Evolutionary conservation across 495 filamentous ascomycete species (phyloP).

Genomic region (Tuber melanosporum): DNA sequence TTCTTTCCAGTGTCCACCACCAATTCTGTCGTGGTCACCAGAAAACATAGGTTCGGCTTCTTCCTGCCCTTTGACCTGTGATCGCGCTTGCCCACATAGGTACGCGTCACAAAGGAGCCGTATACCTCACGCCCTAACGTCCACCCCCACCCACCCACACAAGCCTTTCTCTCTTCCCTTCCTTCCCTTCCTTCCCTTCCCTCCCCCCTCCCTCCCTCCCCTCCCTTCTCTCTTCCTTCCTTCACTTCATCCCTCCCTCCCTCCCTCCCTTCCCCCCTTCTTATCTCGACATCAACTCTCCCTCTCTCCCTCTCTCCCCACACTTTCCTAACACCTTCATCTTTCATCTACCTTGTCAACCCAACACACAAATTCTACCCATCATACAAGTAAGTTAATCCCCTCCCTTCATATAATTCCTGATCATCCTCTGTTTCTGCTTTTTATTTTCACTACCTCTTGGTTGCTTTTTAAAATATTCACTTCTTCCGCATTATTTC

Average conservation of each 20-base stretch:
- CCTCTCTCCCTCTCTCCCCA: slow-evolving; percentile 45
- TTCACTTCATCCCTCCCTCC: slow-evolving; percentile 47
- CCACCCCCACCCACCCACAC: background rate
- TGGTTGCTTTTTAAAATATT: background rate
- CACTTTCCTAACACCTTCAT: slow-evolving; percentile 17
- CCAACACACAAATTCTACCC: background rate
- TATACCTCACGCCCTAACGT: background rate
- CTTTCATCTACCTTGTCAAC: slow-evolving; percentile 11
- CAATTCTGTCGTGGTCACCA: background rate
- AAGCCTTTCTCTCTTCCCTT: background rate
- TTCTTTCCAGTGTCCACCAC: background rate
- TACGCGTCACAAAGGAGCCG: background rate
- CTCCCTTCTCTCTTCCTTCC: slow-evolving; percentile 44
- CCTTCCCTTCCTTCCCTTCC: slow-evolving; percentile 29
- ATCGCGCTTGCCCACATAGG: background rate
- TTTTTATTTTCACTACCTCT: background rate
- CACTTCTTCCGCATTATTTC: slow-evolving; percentile 15
- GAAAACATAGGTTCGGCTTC: background rate
- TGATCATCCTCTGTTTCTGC: slow-evolving; percentile 11
- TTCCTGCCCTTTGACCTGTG: background rate
- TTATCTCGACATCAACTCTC: slow-evolving; percentile 43
- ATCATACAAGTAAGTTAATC: background rate
- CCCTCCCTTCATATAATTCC: background rate
- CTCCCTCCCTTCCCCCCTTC: slow-evolving; percentile 36
- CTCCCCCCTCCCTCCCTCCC: slow-evolving; percentile 47